Conservation (phyloP, 164 flowering plant genomes). For the Liquidambar formosana region DNA sequence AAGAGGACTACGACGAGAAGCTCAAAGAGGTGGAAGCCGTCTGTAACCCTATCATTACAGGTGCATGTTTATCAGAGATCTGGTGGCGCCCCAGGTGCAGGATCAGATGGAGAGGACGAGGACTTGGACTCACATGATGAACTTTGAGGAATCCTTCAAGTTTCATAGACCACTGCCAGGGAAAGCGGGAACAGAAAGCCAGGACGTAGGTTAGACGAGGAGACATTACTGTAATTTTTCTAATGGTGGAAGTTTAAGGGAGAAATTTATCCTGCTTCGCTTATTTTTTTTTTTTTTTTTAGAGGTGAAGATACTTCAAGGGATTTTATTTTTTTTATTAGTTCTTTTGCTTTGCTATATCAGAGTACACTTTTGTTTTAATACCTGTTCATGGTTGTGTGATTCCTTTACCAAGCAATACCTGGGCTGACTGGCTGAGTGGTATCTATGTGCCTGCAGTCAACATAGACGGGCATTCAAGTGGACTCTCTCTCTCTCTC, state of each 20-base stretch:
- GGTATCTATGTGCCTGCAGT: no score
- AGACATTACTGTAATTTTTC: slow-evolving; percentile 21
- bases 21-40: slow-evolving; percentile 86
- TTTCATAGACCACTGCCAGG: not conserved
- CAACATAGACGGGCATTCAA: no score
- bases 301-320: slow-evolving; percentile 3
- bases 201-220: slow-evolving; percentile 6
- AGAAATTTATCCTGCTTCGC: not conserved
- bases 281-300: slow-evolving; percentile 6
- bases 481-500: no score
- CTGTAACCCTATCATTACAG: slow-evolving; percentile 80
- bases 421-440: no score
- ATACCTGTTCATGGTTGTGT: no score
- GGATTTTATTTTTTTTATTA: not conserved
- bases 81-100: slow-evolving; percentile 73
- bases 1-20: slow-evolving; percentile 83
- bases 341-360: no score
- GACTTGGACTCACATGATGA: slow-evolving; percentile 73
- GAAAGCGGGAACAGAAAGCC: not conserved
- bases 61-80: slow-evolving; percentile 80
- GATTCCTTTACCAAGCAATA: no score
- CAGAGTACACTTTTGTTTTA: no score
- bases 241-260: slow-evolving; percentile 2
- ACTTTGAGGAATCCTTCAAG: slow-evolving; percentile 39
- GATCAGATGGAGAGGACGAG: slow-evolving; percentile 44